Percentiles rank a stretch among this genome's conserved stretches.
These are phyloP conservation scores for Boletellus ananiceps DNA, from an alignment of 768 basidiomycete genomes.

Conservation along the genomic window DNA sequence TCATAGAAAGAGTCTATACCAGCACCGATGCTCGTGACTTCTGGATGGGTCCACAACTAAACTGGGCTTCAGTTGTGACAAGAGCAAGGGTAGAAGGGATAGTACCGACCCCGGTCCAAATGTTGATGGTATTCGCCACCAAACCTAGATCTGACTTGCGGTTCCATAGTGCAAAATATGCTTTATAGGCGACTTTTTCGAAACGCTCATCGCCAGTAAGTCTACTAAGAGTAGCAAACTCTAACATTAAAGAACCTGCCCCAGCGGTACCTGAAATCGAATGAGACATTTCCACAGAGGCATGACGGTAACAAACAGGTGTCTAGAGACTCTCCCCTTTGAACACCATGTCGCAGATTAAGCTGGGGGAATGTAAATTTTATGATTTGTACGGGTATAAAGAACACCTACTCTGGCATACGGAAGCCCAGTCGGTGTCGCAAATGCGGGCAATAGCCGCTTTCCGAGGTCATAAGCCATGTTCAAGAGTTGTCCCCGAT, in stretches of 20 bases:
- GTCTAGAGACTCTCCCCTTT: constrained; percentile 70
- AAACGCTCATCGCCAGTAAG: constrained; percentile 87
- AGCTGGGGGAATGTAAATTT: constrained; percentile 42
- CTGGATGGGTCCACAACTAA: constrained; percentile 69
- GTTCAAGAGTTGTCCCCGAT: constrained; percentile 69
- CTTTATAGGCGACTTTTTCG: constrained; percentile 84
- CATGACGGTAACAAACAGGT: constrained; percentile 61
- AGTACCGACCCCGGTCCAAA: constrained; percentile 66
- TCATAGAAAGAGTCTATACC: constrained; percentile 97
- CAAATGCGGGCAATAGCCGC: constrained; percentile 85
- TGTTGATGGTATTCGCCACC: constrained; percentile 87
- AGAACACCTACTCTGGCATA: constrained; percentile 66
- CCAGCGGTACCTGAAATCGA: constrained; percentile 71
- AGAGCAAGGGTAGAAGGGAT: neutral
- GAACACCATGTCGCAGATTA: constrained; percentile 77
- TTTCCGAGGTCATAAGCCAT: constrained; percentile 86
- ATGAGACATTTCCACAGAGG: constrained; percentile 3
- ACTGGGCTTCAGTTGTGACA: constrained; percentile 7
- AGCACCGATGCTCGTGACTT: constrained; percentile 81
- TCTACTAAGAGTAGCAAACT: constrained; percentile 90
- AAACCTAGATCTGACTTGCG: constrained; percentile 78
- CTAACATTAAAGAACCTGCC: constrained; percentile 87
- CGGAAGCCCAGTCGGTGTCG: constrained; percentile 87
- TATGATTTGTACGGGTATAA: neutral
- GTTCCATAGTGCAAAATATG: constrained; percentile 94